Evolutionary conservation across 768 basidiomycete genomes (phyloP), one percentile per base, ranked within the genome.

Genomic region (Boletus coccyginus): DNA sequence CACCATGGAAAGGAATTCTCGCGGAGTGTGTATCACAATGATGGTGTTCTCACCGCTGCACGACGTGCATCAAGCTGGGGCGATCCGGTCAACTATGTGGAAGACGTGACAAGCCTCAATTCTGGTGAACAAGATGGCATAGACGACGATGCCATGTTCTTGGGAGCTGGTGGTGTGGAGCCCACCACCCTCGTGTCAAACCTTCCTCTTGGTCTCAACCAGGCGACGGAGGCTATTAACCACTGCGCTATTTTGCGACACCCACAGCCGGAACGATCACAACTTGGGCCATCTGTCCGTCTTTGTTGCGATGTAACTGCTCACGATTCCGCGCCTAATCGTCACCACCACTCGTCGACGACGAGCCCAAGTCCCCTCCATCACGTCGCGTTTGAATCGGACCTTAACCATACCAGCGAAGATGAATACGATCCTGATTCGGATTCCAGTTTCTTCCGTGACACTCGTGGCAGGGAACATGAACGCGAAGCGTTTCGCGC

Each of bases 61-160:
- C 75, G 81, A 56, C 75, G 86, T 7, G 86, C 86, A 11, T 83
- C 85, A 48, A 86, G 85, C 62, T 87, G 85, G 86, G 85, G 83
- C 0, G 84, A 74, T 12, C 67, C 76, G 16, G 74, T 72, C 60
- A 77, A 66, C 65, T 67, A 70, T 60, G 51, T 73, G 62, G 77
- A 76, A 44, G 76, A 77, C 42, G 71, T 77, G 61, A 73, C 67
- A 41, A 78, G 76, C 53, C 57, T 81, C 45, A 74, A 80, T 55
- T 77, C 75, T 14, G 76, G 72, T 32, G 78, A 79, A 27, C 74
- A 76, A 40, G 80, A 75, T 12, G 75, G 72, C 58, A 62, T 76
- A 42, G 77, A 81, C 60, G 80, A 81, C 31, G 80, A 81, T 55
- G 79, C 80, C 35, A 78, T 81, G 62, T 77, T 81, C 33, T 70